phyloP scores from a whole-genome alignment of 495 filamentous ascomycete species.

The Lasiosphaeria ovina region DNA sequence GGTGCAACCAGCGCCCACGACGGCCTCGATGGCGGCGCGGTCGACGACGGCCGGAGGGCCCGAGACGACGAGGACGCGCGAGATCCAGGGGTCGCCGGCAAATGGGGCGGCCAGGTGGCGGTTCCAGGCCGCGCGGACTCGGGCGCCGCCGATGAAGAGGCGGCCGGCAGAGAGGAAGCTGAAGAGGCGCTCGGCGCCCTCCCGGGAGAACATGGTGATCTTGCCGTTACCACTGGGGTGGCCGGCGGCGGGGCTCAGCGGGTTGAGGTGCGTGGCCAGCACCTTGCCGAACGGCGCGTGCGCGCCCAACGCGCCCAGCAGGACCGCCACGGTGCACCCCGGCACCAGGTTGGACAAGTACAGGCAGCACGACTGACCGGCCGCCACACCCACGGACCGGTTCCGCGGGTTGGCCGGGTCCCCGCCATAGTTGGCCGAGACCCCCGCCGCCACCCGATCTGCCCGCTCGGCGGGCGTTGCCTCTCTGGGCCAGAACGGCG shows the following conservation, averaged over 20 bases:
- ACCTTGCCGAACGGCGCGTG: slow-evolving; percentile 2
- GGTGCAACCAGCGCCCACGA: too few species aligned
- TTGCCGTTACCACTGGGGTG: background rate
- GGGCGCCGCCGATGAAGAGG: background rate
- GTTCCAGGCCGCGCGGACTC: slow-evolving; percentile 1
- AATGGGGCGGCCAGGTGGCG: background rate
- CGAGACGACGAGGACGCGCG: background rate
- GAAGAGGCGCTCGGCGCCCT: background rate
- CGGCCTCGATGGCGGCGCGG: too few species aligned
- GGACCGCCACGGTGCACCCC: background rate
- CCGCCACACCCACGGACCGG: background rate
- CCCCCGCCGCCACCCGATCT: too few species aligned
- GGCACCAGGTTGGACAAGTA: slow-evolving; percentile 2
- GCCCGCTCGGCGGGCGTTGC: background rate
- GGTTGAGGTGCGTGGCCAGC: background rate
- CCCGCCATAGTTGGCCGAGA: background rate
- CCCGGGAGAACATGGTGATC: slow-evolving; percentile 3
- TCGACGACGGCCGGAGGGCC: background rate
- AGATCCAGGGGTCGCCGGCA: background rate
- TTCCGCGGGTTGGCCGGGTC: background rate
- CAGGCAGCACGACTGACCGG: background rate
- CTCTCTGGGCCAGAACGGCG: too few species aligned
- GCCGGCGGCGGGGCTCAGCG: background rate
- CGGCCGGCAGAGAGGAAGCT: background rate
- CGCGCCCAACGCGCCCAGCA: background rate